Base-by-base conservation (phyloP, 495 filamentous ascomycete species). In the Tuber brumale region DNA sequence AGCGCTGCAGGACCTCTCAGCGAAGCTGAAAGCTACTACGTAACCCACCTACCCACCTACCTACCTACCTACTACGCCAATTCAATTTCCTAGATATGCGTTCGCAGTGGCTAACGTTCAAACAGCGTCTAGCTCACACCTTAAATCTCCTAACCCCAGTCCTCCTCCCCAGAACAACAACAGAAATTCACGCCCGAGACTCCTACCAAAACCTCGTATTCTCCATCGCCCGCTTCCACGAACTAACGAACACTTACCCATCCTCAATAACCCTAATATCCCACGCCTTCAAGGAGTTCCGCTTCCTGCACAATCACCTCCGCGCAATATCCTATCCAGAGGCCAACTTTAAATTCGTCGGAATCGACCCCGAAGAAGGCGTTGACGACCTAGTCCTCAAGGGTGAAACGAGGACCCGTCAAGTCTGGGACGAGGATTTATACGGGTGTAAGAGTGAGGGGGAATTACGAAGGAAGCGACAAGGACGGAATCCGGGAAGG, bases 151-250 rank as follows among this genome's bases (percentile, higher is more conserved):
- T 88, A 74, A 51, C 76, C 7, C 42, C 77, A 42, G 21, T 46
- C 37, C 73, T 72, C 39, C 82, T 82, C 35, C 74, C 85, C 31
- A 77, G 85, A 57, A 84, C 90, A 61, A 81, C 86, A 10, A 81
- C 89, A 8, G 93, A 95, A 80, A 85, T 87, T 18, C 85, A 87
- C 72, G 92, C 93, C 0, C 87, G 91, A n/a, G 93, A 96, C 79
- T 94, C 91, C 6, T 93, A 92, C 80, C 88, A 91, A 75, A 96
- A 95, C 78, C 84, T 94, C 19, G 82, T 94, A 31, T 92, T 94
- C 78, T 91, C 91, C 5, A 79, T 94, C 14, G 76, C 90, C 9
- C 83, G 84, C 35, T 94, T 93, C 82, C 80, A 85, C 37, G 79
- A 76, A 70, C 79, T 85, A 31, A 85, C 84, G 1, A 84, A 86